These are phyloP conservation scores for Thermochaetoides dissita DNA, from an alignment of 2,329 filamentous ascomycete species.

Conservation along the genomic window DNA sequence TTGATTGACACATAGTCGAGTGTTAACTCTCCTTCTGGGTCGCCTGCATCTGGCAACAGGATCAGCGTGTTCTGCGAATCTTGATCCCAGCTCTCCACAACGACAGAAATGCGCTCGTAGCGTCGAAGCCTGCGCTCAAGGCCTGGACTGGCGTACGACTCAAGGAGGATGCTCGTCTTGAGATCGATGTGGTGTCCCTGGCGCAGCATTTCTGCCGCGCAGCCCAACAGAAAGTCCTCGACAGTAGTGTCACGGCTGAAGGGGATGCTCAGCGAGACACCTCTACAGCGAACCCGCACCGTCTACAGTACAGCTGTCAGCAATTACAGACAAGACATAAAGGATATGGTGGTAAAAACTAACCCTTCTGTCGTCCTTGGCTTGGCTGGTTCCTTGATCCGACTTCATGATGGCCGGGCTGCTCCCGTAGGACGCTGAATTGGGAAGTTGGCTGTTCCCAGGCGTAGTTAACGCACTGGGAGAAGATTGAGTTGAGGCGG, in stretches of 20 bases:
- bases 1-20: conserved; percentile 45
- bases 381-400: no score
- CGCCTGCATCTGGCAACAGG: conserved; percentile 45
- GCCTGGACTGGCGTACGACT: conserved; percentile 61
- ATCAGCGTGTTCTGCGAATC: conserved; percentile 65
- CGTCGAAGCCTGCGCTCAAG: conserved; percentile 70
- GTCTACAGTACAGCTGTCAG: conserved; percentile 27
- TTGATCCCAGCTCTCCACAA: conserved; percentile 85
- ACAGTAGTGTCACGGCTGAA: conserved; percentile 62
- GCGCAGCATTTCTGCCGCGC: conserved; percentile 18
- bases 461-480: no score
- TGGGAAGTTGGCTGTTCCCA: no score
- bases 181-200: conserved; percentile 43
- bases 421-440: no score
- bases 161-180: conserved; percentile 55
- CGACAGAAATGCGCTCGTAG: conserved; percentile 74
- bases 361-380: no score
- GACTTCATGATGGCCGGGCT: no score
- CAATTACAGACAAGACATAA: neutral
- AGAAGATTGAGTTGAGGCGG: conserved; percentile 14
- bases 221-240: conserved; percentile 56
- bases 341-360: no score
- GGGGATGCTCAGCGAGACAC: conserved; percentile 54
- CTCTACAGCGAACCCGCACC: conserved; percentile 59
- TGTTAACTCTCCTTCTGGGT: conserved; percentile 49